Evolutionary conservation across 2,329 filamentous ascomycete genomes (phyloP).

Genomic region (Apiospora kogelbergensis): DNA sequence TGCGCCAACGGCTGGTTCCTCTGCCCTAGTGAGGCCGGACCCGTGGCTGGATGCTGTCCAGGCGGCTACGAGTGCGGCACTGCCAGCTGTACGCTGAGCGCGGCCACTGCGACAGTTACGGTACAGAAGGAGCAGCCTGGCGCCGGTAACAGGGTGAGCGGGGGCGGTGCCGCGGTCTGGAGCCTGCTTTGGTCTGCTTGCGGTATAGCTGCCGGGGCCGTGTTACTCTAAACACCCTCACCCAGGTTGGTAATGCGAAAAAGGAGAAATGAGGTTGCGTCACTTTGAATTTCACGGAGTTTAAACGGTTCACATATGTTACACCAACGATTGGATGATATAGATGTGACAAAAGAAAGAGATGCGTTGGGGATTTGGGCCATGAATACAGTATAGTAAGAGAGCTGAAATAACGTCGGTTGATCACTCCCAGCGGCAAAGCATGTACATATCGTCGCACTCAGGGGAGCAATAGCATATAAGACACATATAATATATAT

Average conservation of each 20-base stretch:
- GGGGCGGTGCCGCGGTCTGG: neutral
- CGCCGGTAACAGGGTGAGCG: neutral
- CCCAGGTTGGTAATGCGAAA: neutral
- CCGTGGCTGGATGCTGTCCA: constrained; percentile 82
- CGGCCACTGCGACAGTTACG: constrained; percentile 53
- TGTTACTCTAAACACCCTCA: neutral
- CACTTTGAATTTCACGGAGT: neutral
- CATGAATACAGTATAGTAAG: neutral
- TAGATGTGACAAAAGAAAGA: neutral
- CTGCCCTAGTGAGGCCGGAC: constrained; percentile 55
- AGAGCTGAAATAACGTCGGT: too few relatives aligned
- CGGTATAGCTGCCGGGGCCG: neutral
- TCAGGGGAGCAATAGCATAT: neutral
- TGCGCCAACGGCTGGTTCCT: constrained; percentile 84
- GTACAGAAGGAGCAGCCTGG: constrained; percentile 54
- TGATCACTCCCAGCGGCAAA: neutral
- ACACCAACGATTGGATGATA: neutral
- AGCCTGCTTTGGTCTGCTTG: neutral
- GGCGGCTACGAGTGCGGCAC: constrained; percentile 71
- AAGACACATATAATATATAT: too few relatives aligned
- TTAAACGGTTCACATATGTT: neutral
- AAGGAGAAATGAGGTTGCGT: neutral
- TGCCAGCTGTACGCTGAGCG: constrained; percentile 65
- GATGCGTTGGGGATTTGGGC: neutral
- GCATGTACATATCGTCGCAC: neutral